phyloP scores from a whole-genome alignment of 2,329 filamentous ascomycete genomes.

The Diaporthe vaccinii region DNA sequence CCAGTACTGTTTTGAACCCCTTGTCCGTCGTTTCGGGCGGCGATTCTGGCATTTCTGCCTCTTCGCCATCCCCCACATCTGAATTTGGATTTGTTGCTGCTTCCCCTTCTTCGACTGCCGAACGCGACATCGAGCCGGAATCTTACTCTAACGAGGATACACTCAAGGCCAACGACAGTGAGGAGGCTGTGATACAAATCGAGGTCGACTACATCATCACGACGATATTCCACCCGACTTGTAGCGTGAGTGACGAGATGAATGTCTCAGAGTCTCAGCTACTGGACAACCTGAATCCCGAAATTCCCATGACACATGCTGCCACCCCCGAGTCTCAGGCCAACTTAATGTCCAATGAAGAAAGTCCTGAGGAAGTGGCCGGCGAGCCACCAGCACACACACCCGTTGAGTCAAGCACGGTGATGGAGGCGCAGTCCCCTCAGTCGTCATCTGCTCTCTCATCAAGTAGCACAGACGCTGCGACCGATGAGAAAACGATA shows the following conservation, averaged over 20 bases:
- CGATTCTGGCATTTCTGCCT: neutral
- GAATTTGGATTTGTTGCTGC: constrained; percentile 33
- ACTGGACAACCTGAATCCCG: neutral
- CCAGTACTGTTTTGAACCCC: constrained; percentile 38
- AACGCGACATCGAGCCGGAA: constrained; percentile 30
- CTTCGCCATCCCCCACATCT: neutral
- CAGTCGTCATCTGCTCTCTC: neutral
- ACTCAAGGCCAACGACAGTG: constrained; percentile 34
- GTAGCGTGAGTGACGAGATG: neutral
- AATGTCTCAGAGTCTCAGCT: neutral
- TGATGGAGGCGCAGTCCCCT: neutral
- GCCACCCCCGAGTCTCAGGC: neutral
- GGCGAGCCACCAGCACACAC: neutral
- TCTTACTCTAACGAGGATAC: constrained; percentile 36
- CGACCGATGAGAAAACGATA: neutral
- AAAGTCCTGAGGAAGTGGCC: neutral
- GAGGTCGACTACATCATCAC: neutral
- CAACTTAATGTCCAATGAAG: neutral
- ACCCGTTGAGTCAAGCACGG: neutral
- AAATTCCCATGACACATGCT: neutral
- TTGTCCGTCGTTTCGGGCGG: constrained; percentile 13
- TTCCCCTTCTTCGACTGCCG: constrained; percentile 16
- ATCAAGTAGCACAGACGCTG: neutral
- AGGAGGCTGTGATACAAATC: constrained; percentile 8
- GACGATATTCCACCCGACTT: neutral